Conservation (phyloP, 345 rosid genomes). For the Eucalyptus pauciflora region DNA sequence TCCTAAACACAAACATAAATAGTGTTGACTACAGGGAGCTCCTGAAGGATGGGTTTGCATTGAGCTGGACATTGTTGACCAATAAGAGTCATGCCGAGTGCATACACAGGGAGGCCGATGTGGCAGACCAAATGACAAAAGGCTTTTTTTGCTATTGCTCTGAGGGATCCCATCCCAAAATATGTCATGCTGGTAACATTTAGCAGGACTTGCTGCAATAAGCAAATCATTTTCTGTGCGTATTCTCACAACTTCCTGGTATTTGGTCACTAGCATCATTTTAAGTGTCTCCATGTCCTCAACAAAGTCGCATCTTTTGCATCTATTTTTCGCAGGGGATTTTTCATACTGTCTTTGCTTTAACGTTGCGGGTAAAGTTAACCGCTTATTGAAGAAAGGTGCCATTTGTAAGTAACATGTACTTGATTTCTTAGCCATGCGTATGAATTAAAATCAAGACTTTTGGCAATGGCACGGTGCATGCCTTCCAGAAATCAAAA, state of each 20-base stretch:
- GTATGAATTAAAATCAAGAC: not conserved
- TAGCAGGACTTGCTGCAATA: not conserved
- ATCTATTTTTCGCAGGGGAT: not conserved
- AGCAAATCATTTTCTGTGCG: too few relatives aligned
- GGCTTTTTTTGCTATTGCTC: slow-evolving; percentile 6
- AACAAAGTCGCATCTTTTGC: too few relatives aligned
- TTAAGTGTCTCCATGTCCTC: too few relatives aligned
- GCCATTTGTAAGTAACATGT: not conserved
- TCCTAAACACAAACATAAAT: not conserved
- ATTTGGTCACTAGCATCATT: too few relatives aligned
- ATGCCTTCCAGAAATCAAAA: not conserved
- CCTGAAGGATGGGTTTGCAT: not conserved
- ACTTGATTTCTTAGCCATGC: not conserved
- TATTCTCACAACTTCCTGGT: too few relatives aligned
- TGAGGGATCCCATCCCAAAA: not conserved
- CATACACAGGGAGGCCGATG: slow-evolving; percentile 7
- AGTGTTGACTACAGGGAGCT: not conserved
- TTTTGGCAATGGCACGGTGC: not conserved
- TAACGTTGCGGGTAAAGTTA: not conserved
- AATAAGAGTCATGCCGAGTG: not conserved
- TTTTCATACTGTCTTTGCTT: not conserved
- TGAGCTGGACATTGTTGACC: not conserved
- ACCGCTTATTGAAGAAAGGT: not conserved
- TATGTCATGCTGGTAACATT: slow-evolving; percentile 7
- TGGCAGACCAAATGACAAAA: slow-evolving; percentile 1